A percentile compares a stretch with the other conserved stretches of the same genome.
phyloP scores from a whole-genome alignment of 805 yeast species.

The Ogataea nitratoaversa region DNA sequence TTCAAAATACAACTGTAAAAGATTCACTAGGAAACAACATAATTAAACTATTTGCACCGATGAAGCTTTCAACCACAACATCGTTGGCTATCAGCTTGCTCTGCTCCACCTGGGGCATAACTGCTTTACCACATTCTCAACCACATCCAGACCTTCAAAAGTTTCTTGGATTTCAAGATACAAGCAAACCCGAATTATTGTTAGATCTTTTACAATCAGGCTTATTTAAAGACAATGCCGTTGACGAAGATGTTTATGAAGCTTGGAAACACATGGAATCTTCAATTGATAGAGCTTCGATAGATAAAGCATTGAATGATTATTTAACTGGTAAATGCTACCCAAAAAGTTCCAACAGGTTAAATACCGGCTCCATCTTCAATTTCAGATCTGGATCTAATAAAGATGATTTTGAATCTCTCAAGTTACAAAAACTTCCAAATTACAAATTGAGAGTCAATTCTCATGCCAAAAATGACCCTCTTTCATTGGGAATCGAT shows the following conservation, averaged over 20 bases:
- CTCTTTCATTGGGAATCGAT: slow-evolving; percentile 72
- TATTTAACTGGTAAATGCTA: slow-evolving; percentile 6
- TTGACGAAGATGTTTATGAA: slow-evolving; percentile 7
- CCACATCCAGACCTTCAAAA: slow-evolving; percentile 1
- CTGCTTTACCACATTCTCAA: slow-evolving; percentile 1
- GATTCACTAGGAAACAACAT: no score
- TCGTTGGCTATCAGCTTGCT: neutral
- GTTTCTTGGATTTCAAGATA: neutral
- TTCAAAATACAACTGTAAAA: no score
- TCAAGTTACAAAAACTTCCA: slow-evolving; percentile 13
- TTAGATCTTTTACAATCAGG: slow-evolving; percentile 4
- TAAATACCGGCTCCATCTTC: neutral
- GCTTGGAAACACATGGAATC: slow-evolving; percentile 15
- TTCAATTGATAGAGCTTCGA: slow-evolving; percentile 1
- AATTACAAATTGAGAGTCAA: slow-evolving; percentile 25
- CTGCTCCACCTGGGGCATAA: neutral
- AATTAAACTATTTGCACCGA: slow-evolving; percentile 1
- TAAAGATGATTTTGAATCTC: slow-evolving; percentile 4
- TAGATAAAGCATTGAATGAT: slow-evolving; percentile 8
- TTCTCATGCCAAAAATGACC: slow-evolving; percentile 31
- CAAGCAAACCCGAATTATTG: slow-evolving; percentile 1
- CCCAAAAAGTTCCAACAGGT: neutral
- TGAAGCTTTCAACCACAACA: neutral
- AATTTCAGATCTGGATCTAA: neutral
- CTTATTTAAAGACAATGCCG: slow-evolving; percentile 1